Conservation (phyloP, 1,139 yeast species). For the Diutina pseudorugosa region DNA sequence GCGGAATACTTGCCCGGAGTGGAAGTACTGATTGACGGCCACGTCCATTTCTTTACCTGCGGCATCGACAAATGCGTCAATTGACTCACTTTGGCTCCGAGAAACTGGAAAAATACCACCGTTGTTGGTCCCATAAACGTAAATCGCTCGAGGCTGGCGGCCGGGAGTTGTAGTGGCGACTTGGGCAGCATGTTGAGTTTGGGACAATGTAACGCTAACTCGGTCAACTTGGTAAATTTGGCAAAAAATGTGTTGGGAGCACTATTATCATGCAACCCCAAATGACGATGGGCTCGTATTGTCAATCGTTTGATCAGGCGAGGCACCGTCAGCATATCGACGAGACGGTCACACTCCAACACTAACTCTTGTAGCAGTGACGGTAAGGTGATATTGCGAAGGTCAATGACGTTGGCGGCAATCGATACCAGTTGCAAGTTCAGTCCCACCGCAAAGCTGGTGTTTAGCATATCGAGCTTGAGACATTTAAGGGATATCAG, state of each 20-base stretch:
- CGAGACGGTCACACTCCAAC: background rate
- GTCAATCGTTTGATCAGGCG: background rate
- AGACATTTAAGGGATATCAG: background rate
- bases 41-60: background rate
- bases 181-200: background rate
- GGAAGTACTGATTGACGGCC: background rate
- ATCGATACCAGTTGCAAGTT: background rate
- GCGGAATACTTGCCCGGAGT: background rate
- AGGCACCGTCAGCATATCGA: background rate
- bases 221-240: background rate
- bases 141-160: background rate
- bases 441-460: background rate
- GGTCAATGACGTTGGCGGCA: background rate
- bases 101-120: background rate
- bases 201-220: background rate
- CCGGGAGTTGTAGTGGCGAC: background rate
- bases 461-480: background rate
- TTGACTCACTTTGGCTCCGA: background rate
- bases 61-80: background rate
- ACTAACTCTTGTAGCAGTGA: background rate
- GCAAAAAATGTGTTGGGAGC: background rate
- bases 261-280: background rate
- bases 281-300: background rate
- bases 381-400: background rate
- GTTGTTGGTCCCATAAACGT: background rate